phyloP scores from a whole-genome alignment of 805 yeast genomes.

The Phaffomyces thermotolerans region DNA sequence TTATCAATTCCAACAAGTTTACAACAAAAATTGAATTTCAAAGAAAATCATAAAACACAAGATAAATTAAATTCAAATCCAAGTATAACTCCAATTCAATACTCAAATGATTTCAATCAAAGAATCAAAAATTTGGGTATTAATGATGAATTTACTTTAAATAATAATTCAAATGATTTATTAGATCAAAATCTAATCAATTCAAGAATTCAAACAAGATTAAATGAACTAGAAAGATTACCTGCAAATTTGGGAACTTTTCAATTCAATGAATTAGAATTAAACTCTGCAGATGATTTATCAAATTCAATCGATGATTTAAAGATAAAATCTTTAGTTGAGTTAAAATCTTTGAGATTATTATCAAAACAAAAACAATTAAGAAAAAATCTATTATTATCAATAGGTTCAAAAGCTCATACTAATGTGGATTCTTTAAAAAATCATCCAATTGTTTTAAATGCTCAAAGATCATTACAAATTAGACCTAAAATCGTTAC shows the following conservation, averaged over 20 bases:
- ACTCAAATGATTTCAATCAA: conserved; percentile 24
- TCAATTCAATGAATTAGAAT: conserved; percentile 34
- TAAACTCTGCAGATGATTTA: conserved; percentile 37
- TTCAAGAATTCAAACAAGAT: conserved; percentile 48
- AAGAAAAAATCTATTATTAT: conserved; percentile 51
- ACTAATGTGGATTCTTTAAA: conserved; percentile 44
- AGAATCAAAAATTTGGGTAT: conserved; percentile 26
- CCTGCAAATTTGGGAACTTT: conserved; percentile 69
- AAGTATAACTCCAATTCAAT: conserved; percentile 19
- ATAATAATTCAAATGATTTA: conserved; percentile 19
- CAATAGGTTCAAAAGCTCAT: conserved; percentile 49
- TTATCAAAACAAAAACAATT: conserved; percentile 64
- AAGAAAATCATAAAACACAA: background rate
- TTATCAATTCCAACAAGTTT: conserved; percentile 53
- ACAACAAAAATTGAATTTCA: conserved; percentile 31
- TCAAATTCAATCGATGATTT: conserved; percentile 44
- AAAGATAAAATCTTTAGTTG: conserved; percentile 61
- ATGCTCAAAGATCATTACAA: conserved; percentile 64
- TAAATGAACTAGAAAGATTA: conserved; percentile 52
- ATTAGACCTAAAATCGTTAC: conserved; percentile 63
- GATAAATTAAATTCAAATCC: background rate
- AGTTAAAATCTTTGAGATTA: conserved; percentile 58
- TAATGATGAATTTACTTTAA: conserved; percentile 23
- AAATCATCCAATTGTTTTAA: conserved; percentile 47
- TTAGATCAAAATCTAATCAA: conserved; percentile 42